A percentile compares a stretch with the other conserved stretches of the same genome.
phyloP scores from a whole-genome alignment of 2,329 filamentous ascomycete species.

The Alternaria sp. region DNA sequence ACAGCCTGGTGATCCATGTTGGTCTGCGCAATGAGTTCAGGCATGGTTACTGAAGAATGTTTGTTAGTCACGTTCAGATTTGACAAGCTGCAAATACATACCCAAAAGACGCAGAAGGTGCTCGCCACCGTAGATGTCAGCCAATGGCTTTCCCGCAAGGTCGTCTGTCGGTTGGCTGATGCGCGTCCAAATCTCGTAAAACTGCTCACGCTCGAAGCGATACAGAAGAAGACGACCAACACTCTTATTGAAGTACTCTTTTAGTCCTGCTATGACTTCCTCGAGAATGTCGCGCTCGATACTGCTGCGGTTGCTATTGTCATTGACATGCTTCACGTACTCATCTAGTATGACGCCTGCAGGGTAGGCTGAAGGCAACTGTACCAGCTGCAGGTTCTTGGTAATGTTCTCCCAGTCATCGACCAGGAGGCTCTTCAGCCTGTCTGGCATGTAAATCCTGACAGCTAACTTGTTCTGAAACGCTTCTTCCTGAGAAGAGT shows the following conservation, averaged over 20 bases:
- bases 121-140: constrained; percentile 90
- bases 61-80: not conserved
- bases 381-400: constrained; percentile 89
- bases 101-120: constrained; percentile 89
- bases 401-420: constrained; percentile 99
- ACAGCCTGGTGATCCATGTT: constrained; percentile 97
- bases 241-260: constrained; percentile 92
- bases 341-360: constrained; percentile 81
- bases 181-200: constrained; percentile 76
- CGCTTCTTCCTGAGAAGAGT: constrained; percentile 75
- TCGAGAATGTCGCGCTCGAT: constrained; percentile 85
- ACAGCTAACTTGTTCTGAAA: constrained; percentile 87
- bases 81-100: constrained; percentile 57
- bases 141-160: constrained; percentile 73
- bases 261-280: constrained; percentile 84
- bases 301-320: constrained; percentile 66
- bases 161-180: constrained; percentile 70
- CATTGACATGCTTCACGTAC: constrained; percentile 76
- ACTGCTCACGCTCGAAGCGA: constrained; percentile 91
- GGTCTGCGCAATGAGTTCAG: constrained; percentile 93
- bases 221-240: constrained; percentile 91
- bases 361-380: constrained; percentile 78
- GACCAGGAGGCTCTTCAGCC: constrained; percentile 89
- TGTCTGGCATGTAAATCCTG: constrained; percentile 84
- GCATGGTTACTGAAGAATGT: constrained; percentile 75